phyloP scores from a whole-genome alignment of 2,329 filamentous ascomycete genomes.

The Blastomyces silverae region DNA sequence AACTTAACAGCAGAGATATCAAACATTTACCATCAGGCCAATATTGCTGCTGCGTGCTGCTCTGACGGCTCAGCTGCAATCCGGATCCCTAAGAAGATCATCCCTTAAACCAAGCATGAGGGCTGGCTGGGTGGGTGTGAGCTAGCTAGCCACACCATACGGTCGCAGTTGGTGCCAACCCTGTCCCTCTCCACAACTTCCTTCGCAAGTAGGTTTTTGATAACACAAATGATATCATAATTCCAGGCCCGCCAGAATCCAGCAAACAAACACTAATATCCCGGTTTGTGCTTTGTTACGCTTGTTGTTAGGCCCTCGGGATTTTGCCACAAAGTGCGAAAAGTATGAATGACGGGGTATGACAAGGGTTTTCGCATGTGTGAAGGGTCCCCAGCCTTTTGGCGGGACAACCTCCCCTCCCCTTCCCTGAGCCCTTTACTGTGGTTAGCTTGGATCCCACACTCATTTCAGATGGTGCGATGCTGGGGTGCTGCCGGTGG shows the following conservation, averaged over 20 bases:
- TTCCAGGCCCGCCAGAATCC: neutral
- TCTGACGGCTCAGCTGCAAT: neutral
- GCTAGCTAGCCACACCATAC: neutral
- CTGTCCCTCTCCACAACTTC: neutral
- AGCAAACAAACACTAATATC: neutral
- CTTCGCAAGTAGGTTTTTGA: neutral
- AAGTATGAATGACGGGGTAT: neutral
- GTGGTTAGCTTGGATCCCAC: neutral
- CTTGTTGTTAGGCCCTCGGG: neutral
- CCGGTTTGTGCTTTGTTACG: neutral
- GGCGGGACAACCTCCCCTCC: no score
- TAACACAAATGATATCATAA: constrained; percentile 6
- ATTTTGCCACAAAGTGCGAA: neutral
- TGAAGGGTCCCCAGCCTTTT: no score
- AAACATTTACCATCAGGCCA: neutral
- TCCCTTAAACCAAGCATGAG: neutral
- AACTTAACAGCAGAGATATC: neutral
- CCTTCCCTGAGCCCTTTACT: neutral
- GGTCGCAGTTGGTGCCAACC: neutral
- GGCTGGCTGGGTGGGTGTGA: neutral
- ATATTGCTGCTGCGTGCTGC: neutral
- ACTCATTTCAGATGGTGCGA: neutral
- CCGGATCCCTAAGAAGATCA: neutral
- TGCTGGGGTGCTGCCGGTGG: neutral
- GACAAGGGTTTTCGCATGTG: neutral